Base-by-base conservation (phyloP, 345 rosid genomes). In the Jatropha curcas region DNA sequence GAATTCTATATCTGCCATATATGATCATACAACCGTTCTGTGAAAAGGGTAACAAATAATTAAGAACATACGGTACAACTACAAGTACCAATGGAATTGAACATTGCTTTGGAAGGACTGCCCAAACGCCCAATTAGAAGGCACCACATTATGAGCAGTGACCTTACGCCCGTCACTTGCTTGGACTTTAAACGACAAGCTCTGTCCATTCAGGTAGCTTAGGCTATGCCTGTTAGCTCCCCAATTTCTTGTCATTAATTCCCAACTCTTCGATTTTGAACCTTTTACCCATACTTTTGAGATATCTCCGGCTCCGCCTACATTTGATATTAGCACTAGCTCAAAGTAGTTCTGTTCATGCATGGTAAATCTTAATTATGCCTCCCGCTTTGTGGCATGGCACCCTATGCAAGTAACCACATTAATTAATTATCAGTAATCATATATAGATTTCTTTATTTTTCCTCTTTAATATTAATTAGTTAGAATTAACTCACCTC, bases 221-320 rank as follows among this genome's bases (percentile, higher is more conserved):
- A 81, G 78, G 81, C 96, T 88, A 71, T 87, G 96, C 97, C 90
- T 88, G 35, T 86, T 86, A 11, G 77, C 71, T 28, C 92, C 95
- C 92, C 88, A 92, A 65, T 92, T 92, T 74, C 92, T 88, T 6
- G 90, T 79, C 84, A 92, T 88, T 60, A 59, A 52, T 52, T 88
- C 84, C 90, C 90, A 88, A 63, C 66, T 70, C 17, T 82, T 84
- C 52, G 81, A 66, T 68, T 74, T 84, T 14, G 90, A 89, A 28
- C 93, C 92, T 81, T 76, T 87, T 55, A 92, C 77, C 82, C 87
- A 86, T 0, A 88, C 90, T 4, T 71, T 74, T 0, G 88, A 78
- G 50, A 87, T 76, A 0, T 89, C 92, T 68, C 90, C 90, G 2
- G 83, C 84, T 74, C 86, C 90, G 8, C 85, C 93, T 16, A 88